These are phyloP conservation scores for Nakataea oryzae DNA, from an alignment of 2,329 filamentous ascomycete genomes.

Conservation along the genomic window DNA sequence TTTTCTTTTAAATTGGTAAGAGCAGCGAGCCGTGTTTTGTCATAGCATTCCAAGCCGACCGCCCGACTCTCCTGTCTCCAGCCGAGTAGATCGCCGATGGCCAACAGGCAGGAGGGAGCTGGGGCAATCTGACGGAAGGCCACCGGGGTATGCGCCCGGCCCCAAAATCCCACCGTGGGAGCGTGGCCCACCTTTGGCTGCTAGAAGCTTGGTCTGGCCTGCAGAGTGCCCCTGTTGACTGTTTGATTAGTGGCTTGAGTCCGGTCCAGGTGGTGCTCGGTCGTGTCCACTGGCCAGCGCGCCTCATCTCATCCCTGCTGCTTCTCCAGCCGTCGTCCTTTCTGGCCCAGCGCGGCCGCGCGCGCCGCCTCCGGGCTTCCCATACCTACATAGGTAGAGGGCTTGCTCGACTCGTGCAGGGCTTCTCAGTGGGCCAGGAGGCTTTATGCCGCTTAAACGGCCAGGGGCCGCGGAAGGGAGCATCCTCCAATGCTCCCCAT, in stretches of 20 bases:
- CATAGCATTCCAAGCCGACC: neutral
- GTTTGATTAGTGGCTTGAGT: neutral
- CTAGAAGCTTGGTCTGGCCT: neutral
- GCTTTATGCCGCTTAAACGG: neutral
- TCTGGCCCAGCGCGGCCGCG: too few relatives aligned
- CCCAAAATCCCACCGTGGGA: neutral
- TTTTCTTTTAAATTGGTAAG: neutral
- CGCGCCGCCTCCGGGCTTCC: too few relatives aligned
- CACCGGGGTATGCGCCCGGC: neutral
- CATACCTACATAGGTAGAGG: too few relatives aligned
- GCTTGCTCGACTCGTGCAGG: neutral
- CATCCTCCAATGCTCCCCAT: too few relatives aligned
- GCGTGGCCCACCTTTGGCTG: neutral
- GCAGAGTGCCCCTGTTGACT: neutral
- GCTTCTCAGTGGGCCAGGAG: neutral
- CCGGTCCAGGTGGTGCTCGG: neutral
- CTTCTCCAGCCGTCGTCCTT: too few relatives aligned
- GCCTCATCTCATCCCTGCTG: neutral
- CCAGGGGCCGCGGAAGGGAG: neutral
- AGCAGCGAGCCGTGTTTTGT: neutral
- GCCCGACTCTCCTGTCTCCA: neutral
- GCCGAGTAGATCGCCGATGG: neutral
- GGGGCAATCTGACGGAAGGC: too few relatives aligned
- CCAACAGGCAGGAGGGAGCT: neutral
- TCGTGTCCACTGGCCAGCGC: neutral